Conservation (phyloP, 2,329 filamentous ascomycete species). For the Ophiognomonia clavigignenti-juglandacearum region DNA sequence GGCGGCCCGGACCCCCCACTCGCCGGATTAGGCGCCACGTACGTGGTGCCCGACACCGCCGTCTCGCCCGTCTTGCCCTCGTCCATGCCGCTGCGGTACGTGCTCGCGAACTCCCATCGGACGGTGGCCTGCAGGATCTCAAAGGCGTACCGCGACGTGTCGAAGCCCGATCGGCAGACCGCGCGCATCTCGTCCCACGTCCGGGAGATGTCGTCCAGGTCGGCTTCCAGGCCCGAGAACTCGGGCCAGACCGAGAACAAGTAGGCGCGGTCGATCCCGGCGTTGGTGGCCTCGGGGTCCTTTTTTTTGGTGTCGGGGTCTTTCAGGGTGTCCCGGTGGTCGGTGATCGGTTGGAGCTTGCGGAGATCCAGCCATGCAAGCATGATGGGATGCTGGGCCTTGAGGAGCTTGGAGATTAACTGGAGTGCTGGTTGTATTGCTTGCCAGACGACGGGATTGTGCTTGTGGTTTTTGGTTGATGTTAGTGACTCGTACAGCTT, state of each 20-base stretch:
- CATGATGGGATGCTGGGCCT: conserved; percentile 3
- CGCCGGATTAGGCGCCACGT: too few relatives aligned
- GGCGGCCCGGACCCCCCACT: too few relatives aligned
- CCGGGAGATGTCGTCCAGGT: not conserved
- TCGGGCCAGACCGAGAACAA: not conserved
- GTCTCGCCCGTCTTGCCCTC: too few relatives aligned
- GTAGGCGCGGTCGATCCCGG: not conserved
- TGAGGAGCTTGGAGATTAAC: conserved; percentile 2
- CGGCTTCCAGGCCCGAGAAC: not conserved
- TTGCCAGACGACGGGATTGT: conserved; percentile 5
- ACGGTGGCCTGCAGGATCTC: too few relatives aligned
- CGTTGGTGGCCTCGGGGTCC: not conserved
- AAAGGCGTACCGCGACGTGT: too few relatives aligned
- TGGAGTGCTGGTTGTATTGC: conserved; percentile 9
- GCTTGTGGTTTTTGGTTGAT: not conserved
- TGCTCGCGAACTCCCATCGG: too few relatives aligned
- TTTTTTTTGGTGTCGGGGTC: not conserved
- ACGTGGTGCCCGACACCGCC: too few relatives aligned
- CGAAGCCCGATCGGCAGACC: not conserved
- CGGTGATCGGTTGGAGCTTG: not conserved
- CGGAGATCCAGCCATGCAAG: not conserved
- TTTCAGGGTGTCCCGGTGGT: not conserved
- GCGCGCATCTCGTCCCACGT: not conserved
- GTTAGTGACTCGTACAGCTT: not conserved
- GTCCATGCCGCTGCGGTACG: too few relatives aligned